These are phyloP conservation scores for Eucalyptus pauciflora DNA, from an alignment of 345 rosid species.

Conservation along the genomic window DNA sequence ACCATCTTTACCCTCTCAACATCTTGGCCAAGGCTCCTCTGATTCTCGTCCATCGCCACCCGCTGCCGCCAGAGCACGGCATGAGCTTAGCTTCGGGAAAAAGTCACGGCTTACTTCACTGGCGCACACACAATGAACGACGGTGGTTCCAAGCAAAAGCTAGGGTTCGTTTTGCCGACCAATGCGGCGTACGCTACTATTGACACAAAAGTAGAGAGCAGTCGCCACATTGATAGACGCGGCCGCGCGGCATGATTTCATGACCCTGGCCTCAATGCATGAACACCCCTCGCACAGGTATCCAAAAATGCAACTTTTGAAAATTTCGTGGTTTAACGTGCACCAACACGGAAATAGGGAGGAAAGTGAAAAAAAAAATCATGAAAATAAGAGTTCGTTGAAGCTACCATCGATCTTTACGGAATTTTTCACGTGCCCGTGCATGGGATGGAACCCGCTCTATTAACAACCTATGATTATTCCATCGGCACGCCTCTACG, in stretches of 20 bases:
- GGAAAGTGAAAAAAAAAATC: too few relatives aligned
- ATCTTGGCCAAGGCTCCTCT: too few relatives aligned
- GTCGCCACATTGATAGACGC: too few relatives aligned
- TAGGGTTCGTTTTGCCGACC: background rate
- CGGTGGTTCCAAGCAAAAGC: background rate
- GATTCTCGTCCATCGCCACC: too few relatives aligned
- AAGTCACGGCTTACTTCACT: background rate
- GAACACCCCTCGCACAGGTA: background rate
- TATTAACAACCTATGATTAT: background rate
- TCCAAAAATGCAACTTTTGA: background rate
- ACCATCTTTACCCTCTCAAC: too few relatives aligned
- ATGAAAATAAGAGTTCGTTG: too few relatives aligned
- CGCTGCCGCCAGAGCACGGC: too few relatives aligned
- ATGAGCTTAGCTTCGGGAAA: background rate
- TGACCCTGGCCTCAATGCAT: background rate
- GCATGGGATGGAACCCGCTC: background rate
- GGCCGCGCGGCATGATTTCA: background rate
- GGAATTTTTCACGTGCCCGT: background rate
- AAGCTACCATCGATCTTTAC: too few relatives aligned
- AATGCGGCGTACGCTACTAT: background rate
- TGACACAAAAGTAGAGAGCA: background rate
- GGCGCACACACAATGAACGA: accelerated
- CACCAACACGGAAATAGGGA: too few relatives aligned
- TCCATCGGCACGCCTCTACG: background rate
- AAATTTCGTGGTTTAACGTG: too few relatives aligned